Conservation (phyloP, 768 basidiomycete species). For the Gyrodon lividus region DNA sequence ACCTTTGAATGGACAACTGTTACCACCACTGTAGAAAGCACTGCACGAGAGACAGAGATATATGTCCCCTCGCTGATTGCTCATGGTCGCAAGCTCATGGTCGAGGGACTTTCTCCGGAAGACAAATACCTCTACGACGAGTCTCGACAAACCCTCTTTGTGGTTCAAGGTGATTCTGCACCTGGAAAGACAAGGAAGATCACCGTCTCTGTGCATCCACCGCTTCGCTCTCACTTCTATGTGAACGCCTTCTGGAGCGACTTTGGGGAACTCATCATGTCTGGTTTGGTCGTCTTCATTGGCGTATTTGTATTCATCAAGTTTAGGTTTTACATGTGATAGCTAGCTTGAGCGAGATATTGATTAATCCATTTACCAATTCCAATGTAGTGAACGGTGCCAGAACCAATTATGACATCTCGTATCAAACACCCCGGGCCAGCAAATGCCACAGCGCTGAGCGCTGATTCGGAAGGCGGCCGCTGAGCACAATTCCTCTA, state of each 20-base stretch:
- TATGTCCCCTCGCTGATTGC: constrained; percentile 69
- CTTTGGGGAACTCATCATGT: constrained; percentile 35
- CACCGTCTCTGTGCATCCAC: constrained; percentile 54
- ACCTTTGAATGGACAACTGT: constrained; percentile 58
- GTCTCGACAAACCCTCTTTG: constrained; percentile 69
- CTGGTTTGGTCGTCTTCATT: constrained; percentile 33
- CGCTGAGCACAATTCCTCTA: no score
- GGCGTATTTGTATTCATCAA: constrained; percentile 32
- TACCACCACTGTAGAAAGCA: constrained; percentile 22
- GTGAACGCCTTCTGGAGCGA: constrained; percentile 72
- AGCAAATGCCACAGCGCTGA: no score
- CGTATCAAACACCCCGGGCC: no score
- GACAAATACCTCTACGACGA: constrained; percentile 63
- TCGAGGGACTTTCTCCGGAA: constrained; percentile 51
- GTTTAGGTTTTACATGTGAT: constrained; percentile 26
- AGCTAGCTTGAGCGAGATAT: no score
- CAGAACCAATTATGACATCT: no score
- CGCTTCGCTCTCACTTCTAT: constrained; percentile 47
- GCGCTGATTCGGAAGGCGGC: no score
- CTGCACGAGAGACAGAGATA: constrained; percentile 75
- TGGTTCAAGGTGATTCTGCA: constrained; percentile 45
- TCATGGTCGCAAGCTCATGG: constrained; percentile 53
- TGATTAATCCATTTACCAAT: no score
- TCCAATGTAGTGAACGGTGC: no score
- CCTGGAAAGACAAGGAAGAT: constrained; percentile 51